phyloP scores from a whole-genome alignment of 495 filamentous ascomycete species.

The Neohortaea acidophila region DNA sequence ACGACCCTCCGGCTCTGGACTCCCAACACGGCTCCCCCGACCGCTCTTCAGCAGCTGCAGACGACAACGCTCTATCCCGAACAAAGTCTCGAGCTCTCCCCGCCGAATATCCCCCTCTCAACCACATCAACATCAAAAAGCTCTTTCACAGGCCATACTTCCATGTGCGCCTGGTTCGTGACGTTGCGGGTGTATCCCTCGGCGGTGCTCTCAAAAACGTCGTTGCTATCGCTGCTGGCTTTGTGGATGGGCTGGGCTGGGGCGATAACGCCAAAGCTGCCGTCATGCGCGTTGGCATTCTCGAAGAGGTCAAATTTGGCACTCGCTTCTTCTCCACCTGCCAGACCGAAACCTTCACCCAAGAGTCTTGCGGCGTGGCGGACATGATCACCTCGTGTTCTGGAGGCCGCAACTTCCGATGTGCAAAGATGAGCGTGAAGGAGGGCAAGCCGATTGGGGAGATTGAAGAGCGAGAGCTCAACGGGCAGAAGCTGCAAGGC shows the following conservation, averaged over 20 bases:
- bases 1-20: slow-evolving; percentile 79
- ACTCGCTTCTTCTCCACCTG: slow-evolving; percentile 80
- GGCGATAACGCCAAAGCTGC: slow-evolving; percentile 96
- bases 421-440: slow-evolving; percentile 77
- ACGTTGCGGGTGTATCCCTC: slow-evolving; percentile 91
- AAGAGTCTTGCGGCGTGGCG: slow-evolving; percentile 90
- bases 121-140: slow-evolving; percentile 59
- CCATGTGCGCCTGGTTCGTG: slow-evolving; percentile 79
- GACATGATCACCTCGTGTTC: slow-evolving; percentile 90
- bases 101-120: slow-evolving; percentile 61
- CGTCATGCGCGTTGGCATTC: slow-evolving; percentile 84
- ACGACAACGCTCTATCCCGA: slow-evolving; percentile 29
- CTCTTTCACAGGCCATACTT: slow-evolving; percentile 97
- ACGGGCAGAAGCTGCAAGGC: slow-evolving; percentile 94
- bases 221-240: slow-evolving; percentile 85
- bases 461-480: slow-evolving; percentile 76
- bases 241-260: slow-evolving; percentile 91
- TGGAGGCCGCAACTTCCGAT: slow-evolving; percentile 84
- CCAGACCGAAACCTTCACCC: slow-evolving; percentile 71
- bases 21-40: slow-evolving; percentile 38
- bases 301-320: slow-evolving; percentile 92
- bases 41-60: slow-evolving; percentile 41
- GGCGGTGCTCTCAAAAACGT: slow-evolving; percentile 96
- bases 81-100: slow-evolving; percentile 48
- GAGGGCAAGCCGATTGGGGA: slow-evolving; percentile 65